Conservation (phyloP, 1,284 basidiomycete genomes). For the Tilletia setariae region DNA sequence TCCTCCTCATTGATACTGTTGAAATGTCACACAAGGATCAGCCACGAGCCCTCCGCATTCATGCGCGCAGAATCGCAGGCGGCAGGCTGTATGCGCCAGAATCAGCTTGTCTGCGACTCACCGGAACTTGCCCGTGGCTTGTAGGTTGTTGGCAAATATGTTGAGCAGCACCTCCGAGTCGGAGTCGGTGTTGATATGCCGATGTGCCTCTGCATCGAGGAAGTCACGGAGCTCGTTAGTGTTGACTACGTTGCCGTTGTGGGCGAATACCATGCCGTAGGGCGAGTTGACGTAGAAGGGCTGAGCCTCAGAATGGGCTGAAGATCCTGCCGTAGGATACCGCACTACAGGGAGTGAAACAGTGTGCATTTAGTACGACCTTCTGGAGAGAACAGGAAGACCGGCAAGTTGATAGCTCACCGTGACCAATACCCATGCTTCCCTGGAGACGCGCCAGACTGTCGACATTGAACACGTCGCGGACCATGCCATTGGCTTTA, state of each 20-base stretch:
- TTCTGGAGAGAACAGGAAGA: not conserved
- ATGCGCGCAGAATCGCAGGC: not conserved
- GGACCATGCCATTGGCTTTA: slow-evolving; percentile 99
- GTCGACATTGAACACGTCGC: slow-evolving; percentile 87
- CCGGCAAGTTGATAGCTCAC: slow-evolving; percentile 70
- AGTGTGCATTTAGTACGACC: not conserved
- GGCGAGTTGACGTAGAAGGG: slow-evolving; percentile 99
- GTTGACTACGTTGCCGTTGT: slow-evolving; percentile 99
- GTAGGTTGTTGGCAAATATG: slow-evolving; percentile 94
- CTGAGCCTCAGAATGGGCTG: slow-evolving; percentile 93
- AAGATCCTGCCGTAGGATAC: slow-evolving; percentile 93
- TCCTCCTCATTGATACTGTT: slow-evolving; percentile 90
- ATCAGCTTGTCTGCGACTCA: too few species aligned
- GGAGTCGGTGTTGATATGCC: slow-evolving; percentile 98
- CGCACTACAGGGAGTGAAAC: slow-evolving; percentile 27
- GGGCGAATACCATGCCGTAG: slow-evolving; percentile 95
- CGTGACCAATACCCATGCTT: slow-evolving; percentile 96
- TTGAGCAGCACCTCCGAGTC: slow-evolving; percentile 97
- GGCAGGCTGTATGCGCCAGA: too few species aligned
- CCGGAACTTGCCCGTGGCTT: slow-evolving; percentile 97
- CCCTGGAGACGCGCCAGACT: slow-evolving; percentile 77
- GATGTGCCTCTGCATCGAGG: slow-evolving; percentile 93
- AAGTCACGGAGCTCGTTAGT: slow-evolving; percentile 77
- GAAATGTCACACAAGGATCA: too few species aligned
- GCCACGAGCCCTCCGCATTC: not conserved